Evolutionary conservation across 305 asterid species (phyloP).

Genomic region (Fraxinus xanthoxyloides): DNA sequence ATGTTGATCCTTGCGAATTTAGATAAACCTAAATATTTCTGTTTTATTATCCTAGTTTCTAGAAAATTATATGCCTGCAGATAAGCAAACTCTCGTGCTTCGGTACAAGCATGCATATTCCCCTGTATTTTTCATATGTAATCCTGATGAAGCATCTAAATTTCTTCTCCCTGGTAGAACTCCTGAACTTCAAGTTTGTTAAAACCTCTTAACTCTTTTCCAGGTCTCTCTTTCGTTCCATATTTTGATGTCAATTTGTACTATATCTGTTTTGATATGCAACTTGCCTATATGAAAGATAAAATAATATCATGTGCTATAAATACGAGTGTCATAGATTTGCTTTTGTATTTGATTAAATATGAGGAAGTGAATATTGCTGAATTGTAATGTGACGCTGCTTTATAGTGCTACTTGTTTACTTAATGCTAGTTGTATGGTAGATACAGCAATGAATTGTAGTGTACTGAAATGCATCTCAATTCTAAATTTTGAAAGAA

Average conservation of each 20-base stretch:
- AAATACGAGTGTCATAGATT: neutral
- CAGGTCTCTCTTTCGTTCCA: neutral
- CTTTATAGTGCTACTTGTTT: neutral
- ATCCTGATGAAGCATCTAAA: neutral
- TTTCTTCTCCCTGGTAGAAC: neutral
- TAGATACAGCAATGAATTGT: neutral
- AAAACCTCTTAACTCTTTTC: neutral
- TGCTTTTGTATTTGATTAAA: neutral
- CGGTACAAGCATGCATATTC: neutral
- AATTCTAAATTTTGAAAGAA: neutral
- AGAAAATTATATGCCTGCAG: neutral
- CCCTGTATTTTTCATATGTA: neutral
- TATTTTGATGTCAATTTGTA: neutral
- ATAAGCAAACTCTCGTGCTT: neutral
- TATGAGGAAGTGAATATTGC: neutral
- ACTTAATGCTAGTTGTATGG: neutral
- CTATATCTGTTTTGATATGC: neutral
- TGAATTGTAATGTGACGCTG: neutral
- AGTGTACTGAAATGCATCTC: neutral
- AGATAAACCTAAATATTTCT: neutral
- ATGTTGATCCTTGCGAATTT: neutral
- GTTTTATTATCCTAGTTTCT: neutral
- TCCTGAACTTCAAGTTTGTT: neutral
- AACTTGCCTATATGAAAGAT: neutral
- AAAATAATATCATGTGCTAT: neutral